A percentile compares a stretch with the other conserved stretches of the same genome.
Conservation (phyloP, 2,329 filamentous ascomycete genomes). For the Coniochaeta hoffmannii region DNA sequence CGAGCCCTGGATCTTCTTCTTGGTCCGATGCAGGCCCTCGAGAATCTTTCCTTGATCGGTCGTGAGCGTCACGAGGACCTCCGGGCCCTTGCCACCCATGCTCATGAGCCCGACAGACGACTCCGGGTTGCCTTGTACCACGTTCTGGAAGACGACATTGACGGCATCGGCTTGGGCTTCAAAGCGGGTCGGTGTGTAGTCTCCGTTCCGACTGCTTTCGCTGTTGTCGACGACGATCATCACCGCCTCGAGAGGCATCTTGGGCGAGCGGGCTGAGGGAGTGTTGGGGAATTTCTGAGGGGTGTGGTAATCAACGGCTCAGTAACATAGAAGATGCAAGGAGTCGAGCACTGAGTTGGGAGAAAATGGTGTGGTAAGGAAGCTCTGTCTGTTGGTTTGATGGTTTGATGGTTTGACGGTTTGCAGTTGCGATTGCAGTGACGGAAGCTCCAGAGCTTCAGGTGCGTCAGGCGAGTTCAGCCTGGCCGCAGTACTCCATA, state of each 20-base stretch:
- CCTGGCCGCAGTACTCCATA: constrained; percentile 6
- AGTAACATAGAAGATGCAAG: not conserved
- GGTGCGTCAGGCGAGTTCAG: constrained; percentile 14
- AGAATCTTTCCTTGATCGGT: constrained; percentile 94
- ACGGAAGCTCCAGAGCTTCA: constrained; percentile 5
- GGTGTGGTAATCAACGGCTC: not conserved
- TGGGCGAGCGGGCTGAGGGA: constrained; percentile 36
- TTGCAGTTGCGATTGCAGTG: not conserved
- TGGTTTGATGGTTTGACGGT: not conserved
- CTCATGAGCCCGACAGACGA: constrained; percentile 97
- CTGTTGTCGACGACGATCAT: constrained; percentile 99
- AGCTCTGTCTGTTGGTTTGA: constrained; percentile 2
- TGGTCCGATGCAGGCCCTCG: constrained; percentile 82
- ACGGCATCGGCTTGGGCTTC: constrained; percentile 94
- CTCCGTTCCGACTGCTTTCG: constrained; percentile 95
- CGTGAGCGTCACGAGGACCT: constrained; percentile 93
- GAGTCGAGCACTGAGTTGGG: not conserved
- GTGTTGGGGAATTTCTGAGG: constrained; percentile 12
- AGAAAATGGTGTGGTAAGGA: not conserved
- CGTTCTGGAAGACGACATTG: constrained; percentile 89
- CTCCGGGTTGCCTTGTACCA: constrained; percentile 92
- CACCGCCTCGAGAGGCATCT: constrained; percentile 96
- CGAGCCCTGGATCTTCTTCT: constrained; percentile 82
- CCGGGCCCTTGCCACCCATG: constrained; percentile 96
- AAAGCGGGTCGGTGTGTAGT: constrained; percentile 85